A percentile compares a stretch with the other conserved stretches of the same genome.
Evolutionary conservation across 495 filamentous ascomycete species (phyloP).

Genomic region (Copromyces sp.): DNA sequence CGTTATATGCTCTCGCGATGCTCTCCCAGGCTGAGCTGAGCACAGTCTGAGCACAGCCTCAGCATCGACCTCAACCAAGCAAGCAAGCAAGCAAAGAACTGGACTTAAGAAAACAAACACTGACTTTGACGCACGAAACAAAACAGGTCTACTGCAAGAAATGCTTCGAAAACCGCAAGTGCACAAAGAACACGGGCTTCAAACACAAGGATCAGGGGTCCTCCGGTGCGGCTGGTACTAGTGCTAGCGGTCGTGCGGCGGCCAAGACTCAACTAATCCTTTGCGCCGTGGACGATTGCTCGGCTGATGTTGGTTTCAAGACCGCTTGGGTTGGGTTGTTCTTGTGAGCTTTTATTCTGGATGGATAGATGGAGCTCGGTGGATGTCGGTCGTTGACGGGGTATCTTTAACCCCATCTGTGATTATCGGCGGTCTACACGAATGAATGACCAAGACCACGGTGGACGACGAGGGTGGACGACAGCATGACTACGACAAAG

Average conservation of each 20-base stretch:
- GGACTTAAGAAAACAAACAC: too few species aligned
- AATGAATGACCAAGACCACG: not conserved
- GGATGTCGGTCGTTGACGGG: not conserved
- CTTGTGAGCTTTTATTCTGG: not conserved
- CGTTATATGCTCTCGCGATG: not conserved
- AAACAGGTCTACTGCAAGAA: slow-evolving; percentile 36
- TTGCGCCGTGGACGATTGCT: slow-evolving; percentile 36
- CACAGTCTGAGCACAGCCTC: not conserved
- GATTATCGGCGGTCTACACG: not conserved
- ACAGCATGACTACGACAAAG: not conserved
- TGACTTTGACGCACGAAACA: too few species aligned
- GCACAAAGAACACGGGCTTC: slow-evolving; percentile 14
- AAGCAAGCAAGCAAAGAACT: too few species aligned
- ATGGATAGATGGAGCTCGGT: not conserved
- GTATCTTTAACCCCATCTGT: not conserved
- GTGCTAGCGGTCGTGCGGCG: slow-evolving; percentile 9
- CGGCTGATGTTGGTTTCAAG: slow-evolving; percentile 19
- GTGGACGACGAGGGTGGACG: not conserved
- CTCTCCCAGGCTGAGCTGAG: not conserved
- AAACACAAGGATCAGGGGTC: slow-evolving; percentile 1
- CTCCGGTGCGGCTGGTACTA: not conserved
- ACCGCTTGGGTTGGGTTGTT: not conserved
- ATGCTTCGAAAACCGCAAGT: slow-evolving; percentile 31
- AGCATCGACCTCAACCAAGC: too few species aligned
- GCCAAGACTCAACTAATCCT: slow-evolving; percentile 15